Base-by-base conservation (phyloP, 345 rosid genomes). In the Syzygium grande region DNA sequence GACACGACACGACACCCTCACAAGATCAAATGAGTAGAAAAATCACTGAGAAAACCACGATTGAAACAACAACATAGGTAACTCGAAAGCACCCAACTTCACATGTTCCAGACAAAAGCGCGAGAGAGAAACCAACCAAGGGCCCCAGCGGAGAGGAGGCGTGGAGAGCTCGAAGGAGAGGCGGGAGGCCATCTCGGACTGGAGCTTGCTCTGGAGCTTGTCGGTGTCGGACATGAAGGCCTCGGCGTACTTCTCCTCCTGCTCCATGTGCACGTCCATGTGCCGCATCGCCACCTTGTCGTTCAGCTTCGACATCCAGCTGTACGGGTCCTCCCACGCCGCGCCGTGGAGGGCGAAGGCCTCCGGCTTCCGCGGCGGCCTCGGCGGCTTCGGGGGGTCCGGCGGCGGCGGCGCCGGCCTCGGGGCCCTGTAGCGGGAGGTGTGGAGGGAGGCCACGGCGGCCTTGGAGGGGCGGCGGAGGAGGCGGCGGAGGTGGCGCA, bases 211-310 rank as follows among this genome's bases (percentile, higher is more conserved):
- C 90, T 96, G 98, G 38, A 96, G 95, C 86, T 94, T 93, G 89
- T 93, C 97, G 52, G 98, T 95, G 86, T 92, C 98, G 30, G 94
- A 93, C 93, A 98, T 90, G 12, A 96, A 93, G 19, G 99, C 99
- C 87, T 98, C 98, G 3, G 93, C 87, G 87, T 96, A 98, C 94
- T 98, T 98, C 91, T 96, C 99, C 87, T 98, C 99, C 89, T 94
- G 97, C 91, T 98, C 99, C 99, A 96, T 94, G 91, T 91, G 92
- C 84, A 96, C 92, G 91, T 96, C 99, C 99, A 98, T 96, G 90
- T 98, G 99, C 41, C 98, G 93, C 99, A 96, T 96, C 58, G 99
- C 98, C 68, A 98, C 99, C 90, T 94, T 94, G 91, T 98, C 99
- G 51, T 90, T 93, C 46, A 98, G 93, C 88, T 89, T 92, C 84